phyloP scores from a whole-genome alignment of 2,329 filamentous ascomycete species.

The Ustulina deusta region DNA sequence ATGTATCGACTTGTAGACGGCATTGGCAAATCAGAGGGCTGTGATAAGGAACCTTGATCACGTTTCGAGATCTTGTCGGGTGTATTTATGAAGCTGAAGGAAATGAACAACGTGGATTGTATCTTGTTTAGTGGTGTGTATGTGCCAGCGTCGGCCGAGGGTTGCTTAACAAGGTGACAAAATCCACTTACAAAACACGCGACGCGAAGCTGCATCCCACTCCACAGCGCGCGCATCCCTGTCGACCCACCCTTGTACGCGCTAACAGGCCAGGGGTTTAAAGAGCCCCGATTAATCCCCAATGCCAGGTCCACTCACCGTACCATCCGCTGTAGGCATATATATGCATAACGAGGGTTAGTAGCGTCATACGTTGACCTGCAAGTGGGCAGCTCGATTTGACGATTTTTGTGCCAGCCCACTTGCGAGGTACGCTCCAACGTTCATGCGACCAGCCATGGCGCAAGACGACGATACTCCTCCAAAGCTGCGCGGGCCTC shows the following conservation, averaged over 20 bases:
- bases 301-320: background rate
- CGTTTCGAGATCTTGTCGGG: background rate
- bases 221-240: slow-evolving; percentile 48
- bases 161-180: slow-evolving; percentile 15
- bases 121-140: slow-evolving; percentile 17
- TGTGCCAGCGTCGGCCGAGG: slow-evolving; percentile 6
- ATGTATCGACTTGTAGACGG: slow-evolving; percentile 16
- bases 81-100: slow-evolving; percentile 7
- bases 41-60: background rate
- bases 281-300: slow-evolving; percentile 33
- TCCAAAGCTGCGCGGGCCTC: slow-evolving; percentile 48
- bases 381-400: background rate
- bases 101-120: background rate
- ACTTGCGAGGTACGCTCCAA: slow-evolving; percentile 6
- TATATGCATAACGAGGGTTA: slow-evolving; percentile 29
- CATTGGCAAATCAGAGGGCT: slow-evolving; percentile 31
- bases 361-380: slow-evolving; percentile 28
- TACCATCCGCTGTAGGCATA: background rate
- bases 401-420: slow-evolving; percentile 22
- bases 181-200: slow-evolving; percentile 42
- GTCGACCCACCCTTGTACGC: slow-evolving; percentile 19
- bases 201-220: slow-evolving; percentile 35
- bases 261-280: slow-evolving; percentile 30
- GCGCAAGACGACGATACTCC: slow-evolving; percentile 48
- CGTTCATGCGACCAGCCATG: slow-evolving; percentile 45